phyloP scores from a whole-genome alignment of 306 rosid species.

The Betula pendula region DNA sequence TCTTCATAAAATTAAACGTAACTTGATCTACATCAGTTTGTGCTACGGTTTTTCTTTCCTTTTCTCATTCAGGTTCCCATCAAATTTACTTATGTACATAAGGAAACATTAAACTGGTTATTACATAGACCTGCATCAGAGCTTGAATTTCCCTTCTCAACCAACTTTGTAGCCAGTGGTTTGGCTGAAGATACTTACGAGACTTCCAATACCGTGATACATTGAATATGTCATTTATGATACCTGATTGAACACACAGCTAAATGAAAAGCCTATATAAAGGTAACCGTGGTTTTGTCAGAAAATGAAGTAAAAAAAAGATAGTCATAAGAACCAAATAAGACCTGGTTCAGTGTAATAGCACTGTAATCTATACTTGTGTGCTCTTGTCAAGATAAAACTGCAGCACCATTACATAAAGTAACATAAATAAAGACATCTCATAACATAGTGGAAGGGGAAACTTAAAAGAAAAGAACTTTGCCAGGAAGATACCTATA shows the following conservation, averaged over 20 bases:
- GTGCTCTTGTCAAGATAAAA: conserved; percentile 68
- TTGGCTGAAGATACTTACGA: conserved; percentile 59
- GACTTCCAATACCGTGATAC: conserved; percentile 64
- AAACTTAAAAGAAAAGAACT: conserved; percentile 8
- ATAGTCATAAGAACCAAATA: conserved; percentile 8
- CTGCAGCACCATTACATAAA: conserved; percentile 41
- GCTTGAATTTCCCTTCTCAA: conserved; percentile 90
- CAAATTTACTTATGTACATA: not conserved
- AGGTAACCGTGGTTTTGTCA: conserved; percentile 12
- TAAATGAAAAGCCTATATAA: not conserved
- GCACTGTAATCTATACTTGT: conserved; percentile 82
- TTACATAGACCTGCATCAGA: conserved; percentile 59
- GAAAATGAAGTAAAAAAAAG: conserved; percentile 5
- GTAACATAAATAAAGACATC: conserved; percentile 19
- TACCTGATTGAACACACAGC: conserved; percentile 48
- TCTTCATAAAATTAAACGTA: too few relatives aligned
- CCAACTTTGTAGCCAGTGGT: conserved; percentile 75
- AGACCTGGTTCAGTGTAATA: conserved; percentile 88
- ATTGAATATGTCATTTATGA: conserved; percentile 59
- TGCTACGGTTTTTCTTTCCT: too few relatives aligned
- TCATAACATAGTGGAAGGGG: not conserved
- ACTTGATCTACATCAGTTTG: too few relatives aligned
- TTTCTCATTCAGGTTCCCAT: too few relatives aligned
- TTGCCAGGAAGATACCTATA: conserved; percentile 44
- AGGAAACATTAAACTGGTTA: conserved; percentile 17